These are phyloP conservation scores for Penicillium daleae DNA, from an alignment of 495 filamentous ascomycete species.

Conservation along the genomic window DNA sequence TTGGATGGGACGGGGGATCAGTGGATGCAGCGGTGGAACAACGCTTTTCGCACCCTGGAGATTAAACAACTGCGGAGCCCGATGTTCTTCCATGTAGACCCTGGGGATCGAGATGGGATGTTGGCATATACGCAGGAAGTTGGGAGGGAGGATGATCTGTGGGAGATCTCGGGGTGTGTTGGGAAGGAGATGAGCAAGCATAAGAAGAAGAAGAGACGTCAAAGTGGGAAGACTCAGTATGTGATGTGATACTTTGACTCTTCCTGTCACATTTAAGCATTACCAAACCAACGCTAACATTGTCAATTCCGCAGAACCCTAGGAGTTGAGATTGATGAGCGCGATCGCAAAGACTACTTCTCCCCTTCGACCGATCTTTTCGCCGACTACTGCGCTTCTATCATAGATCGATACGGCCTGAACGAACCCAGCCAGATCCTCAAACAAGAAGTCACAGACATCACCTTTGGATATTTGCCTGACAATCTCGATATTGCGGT, in stretches of 20 bases:
- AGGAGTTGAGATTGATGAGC: slow-evolving; percentile 59
- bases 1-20: slow-evolving; percentile 54
- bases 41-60: slow-evolving; percentile 56
- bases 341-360: slow-evolving; percentile 68
- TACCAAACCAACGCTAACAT: not conserved
- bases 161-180: slow-evolving; percentile 62
- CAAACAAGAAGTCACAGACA: slow-evolving; percentile 53
- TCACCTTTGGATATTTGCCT: slow-evolving; percentile 48
- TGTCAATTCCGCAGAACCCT: slow-evolving; percentile 26
- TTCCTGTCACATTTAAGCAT: not conserved
- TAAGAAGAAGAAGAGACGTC: slow-evolving; percentile 60
- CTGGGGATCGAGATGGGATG: slow-evolving; percentile 64
- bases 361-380: slow-evolving; percentile 61
- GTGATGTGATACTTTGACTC: not conserved
- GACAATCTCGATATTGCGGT: slow-evolving; percentile 17
- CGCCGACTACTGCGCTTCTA: slow-evolving; percentile 56
- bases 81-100: slow-evolving; percentile 71
- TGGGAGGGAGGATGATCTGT: slow-evolving; percentile 53
- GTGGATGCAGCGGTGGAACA: slow-evolving; percentile 64
- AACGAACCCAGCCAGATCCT: slow-evolving; percentile 45
- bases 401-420: slow-evolving; percentile 57
- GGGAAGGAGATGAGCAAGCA: slow-evolving; percentile 69
- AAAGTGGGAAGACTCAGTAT: slow-evolving; percentile 37
- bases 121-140: slow-evolving; percentile 60
- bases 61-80: slow-evolving; percentile 65